Evolutionary conservation across 495 filamentous ascomycete species (phyloP), one percentile per base, ranked within the genome.

Genomic region (Xylaria cubensis): DNA sequence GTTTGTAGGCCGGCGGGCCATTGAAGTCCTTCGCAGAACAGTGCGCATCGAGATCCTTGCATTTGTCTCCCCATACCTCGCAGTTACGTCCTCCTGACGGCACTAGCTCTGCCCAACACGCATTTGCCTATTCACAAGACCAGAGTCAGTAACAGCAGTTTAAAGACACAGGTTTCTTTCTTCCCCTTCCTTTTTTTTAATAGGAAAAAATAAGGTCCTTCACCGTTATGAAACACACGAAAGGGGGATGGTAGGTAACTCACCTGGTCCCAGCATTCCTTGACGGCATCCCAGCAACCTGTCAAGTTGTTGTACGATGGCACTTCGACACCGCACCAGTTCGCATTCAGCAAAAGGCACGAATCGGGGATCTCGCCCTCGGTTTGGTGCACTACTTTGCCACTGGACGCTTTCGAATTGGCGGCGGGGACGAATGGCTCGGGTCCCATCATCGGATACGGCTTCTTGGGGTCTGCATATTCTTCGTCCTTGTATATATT

Each of bases 241-340:
- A 24, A 32, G 8, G 13, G 12, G 0, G 29, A 61, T 61, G 34
- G n/a, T 19, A 15, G 17, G 32, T 39, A 39, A 61, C 58, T 39
- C n/a, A 61, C 58, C 76, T 91, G 88, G 56, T 76, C 72, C 82
- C 84, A 91, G 80, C 88, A 88, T 17, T 83, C 75, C 67, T 80
- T 65, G 46, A 73, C 76, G 7, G 82, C 74, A 42, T 72, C 74
- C 81, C 82, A 88, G 78, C 89, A 91, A 34, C 85, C 83, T 24
- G 70, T 68, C 62, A 36, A 9, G 34, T 84, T 75, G 36, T 84
- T 75, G 73, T 88, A 91, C 4, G 64, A 73, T 0, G 84, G 77
- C 0, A 90, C 77, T 72, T 89, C 83, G 19, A 82, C 75, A 9
- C 82, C 87, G 75, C 88, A 91, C 89, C 89, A 91, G 73, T 90